A percentile compares a stretch with the other conserved stretches of the same genome.
Evolutionary conservation across 2,329 filamentous ascomycete species (phyloP).

Genomic region (Alternaria triticimaculans): DNA sequence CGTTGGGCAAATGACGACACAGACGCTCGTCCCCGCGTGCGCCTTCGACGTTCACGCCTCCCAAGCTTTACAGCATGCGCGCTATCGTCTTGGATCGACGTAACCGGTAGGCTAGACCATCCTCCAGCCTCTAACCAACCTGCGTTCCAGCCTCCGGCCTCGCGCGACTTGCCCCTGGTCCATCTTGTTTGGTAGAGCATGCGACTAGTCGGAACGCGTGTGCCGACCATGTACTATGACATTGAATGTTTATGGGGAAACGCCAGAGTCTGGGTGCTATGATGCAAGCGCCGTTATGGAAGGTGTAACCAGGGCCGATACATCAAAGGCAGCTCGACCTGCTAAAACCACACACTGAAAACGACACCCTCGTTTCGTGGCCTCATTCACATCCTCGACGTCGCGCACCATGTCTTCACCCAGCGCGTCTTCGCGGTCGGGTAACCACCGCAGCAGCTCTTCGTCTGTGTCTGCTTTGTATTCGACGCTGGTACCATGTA

Average conservation of each 20-base stretch:
- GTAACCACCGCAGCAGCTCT: constrained; percentile 1
- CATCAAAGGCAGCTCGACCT: neutral
- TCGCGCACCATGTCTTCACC: neutral
- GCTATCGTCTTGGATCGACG: constrained; percentile 2
- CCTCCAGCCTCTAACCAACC: neutral
- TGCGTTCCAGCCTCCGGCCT: constrained; percentile 1
- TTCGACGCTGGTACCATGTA: constrained; percentile 43
- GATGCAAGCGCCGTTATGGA: neutral
- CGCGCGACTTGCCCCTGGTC: neutral
- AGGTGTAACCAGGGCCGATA: neutral
- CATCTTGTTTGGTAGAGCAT: neutral
- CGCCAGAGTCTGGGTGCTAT: constrained; percentile 1
- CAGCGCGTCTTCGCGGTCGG: neutral
- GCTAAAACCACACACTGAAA: neutral
- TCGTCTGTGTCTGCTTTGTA: constrained; percentile 52
- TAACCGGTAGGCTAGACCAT: neutral
- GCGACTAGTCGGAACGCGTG: constrained; percentile 4
- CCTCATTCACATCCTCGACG: neutral
- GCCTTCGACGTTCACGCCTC: neutral
- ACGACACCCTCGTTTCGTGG: neutral
- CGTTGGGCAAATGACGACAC: constrained; percentile 4
- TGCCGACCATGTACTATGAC: constrained; percentile 9
- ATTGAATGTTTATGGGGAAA: neutral
- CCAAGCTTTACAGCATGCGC: constrained; percentile 4
- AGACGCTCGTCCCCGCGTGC: neutral